These are phyloP conservation scores for Boletus sp. DNA, from an alignment of 768 basidiomycete species.

Conservation along the genomic window DNA sequence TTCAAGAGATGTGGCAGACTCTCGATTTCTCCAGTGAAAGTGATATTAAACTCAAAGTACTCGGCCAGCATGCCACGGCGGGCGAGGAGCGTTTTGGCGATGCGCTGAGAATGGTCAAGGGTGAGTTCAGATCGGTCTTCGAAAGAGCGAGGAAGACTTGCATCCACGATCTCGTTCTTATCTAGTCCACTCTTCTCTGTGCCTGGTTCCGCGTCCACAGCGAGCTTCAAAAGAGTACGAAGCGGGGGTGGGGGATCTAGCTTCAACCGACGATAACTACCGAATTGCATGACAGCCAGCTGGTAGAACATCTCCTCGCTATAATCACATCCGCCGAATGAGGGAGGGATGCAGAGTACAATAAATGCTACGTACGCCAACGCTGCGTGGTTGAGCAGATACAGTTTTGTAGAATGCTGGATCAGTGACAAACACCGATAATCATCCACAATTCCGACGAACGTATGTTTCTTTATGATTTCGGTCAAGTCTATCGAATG, in stretches of 20 bases:
- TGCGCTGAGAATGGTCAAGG: slow-evolving; percentile 45
- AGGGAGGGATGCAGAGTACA: not conserved
- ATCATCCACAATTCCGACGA: slow-evolving; percentile 88
- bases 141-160: slow-evolving; percentile 33
- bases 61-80: slow-evolving; percentile 85
- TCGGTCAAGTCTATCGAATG: slow-evolving; percentile 65
- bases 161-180: slow-evolving; percentile 68
- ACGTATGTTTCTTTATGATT: slow-evolving; percentile 83
- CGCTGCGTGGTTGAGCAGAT: slow-evolving; percentile 81
- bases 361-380: slow-evolving; percentile 61
- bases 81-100: slow-evolving; percentile 55
- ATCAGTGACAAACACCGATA: slow-evolving; percentile 73
- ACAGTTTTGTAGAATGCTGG: slow-evolving; percentile 86
- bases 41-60: slow-evolving; percentile 83
- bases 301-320: slow-evolving; percentile 98
- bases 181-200: slow-evolving; percentile 49
- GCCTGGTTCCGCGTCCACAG: slow-evolving; percentile 66
- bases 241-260: slow-evolving; percentile 82
- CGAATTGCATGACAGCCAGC: slow-evolving; percentile 88
- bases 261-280: slow-evolving; percentile 70
- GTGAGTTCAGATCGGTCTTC: not conserved
- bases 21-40: slow-evolving; percentile 63
- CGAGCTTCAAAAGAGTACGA: slow-evolving; percentile 69
- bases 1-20: slow-evolving; percentile 79
- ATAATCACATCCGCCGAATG: not conserved